Evolutionary conservation across 371 early-diverging fungal genomes (phyloP), one percentile per base, ranked within the genome.

Genomic region (Sporodiniella umbellata): DNA sequence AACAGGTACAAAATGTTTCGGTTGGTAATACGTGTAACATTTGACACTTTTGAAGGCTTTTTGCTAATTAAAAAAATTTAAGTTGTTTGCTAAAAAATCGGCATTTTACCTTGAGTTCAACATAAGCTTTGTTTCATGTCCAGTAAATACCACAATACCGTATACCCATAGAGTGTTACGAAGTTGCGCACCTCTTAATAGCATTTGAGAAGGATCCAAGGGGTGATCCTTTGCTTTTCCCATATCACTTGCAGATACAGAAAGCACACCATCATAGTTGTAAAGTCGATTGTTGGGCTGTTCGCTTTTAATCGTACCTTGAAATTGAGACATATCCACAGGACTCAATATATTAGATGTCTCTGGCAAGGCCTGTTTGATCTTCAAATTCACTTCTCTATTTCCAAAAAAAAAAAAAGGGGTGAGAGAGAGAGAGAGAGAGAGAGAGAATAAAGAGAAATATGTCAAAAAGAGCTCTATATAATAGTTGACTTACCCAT

Each of bases 341-440:
- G 90, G 84, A 26, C 81, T 79, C 24, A 89, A 53, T 14, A 89
- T 44, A 12, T 58, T 56, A 1, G 86, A 75, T 2, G 94, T 93
- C 58, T 90, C 88, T 1, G 81, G 70, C 10, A 84, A 57, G 0
- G 87, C 92, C 64, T 94, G 94, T 61, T 92, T 92, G 50, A 93
- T 86, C 59, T 96, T 96, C 42, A 96, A 66, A 69, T 96, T 96
- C 33, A 91, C 92, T 72, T 98, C 98, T 51, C 88, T 86, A 58
- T 33, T 33, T 1, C 24, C 11, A 25, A 45, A 17, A n/a, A 47
- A 19, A 14, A 12, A 22, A 14, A 33, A 43, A 15, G 12, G 14
- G n/a, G n/a, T n/a, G n/a, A n/a, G n/a, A n/a, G n/a, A n/a, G n/a
- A n/a, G n/a, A n/a, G n/a, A n/a, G n/a, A n/a, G n/a, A n/a, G n/a